A percentile compares a stretch with the other conserved stretches of the same genome.
These are phyloP conservation scores for Yamadazyma paraphyllophila DNA, from an alignment of 805 yeast species.

Conservation along the genomic window DNA sequence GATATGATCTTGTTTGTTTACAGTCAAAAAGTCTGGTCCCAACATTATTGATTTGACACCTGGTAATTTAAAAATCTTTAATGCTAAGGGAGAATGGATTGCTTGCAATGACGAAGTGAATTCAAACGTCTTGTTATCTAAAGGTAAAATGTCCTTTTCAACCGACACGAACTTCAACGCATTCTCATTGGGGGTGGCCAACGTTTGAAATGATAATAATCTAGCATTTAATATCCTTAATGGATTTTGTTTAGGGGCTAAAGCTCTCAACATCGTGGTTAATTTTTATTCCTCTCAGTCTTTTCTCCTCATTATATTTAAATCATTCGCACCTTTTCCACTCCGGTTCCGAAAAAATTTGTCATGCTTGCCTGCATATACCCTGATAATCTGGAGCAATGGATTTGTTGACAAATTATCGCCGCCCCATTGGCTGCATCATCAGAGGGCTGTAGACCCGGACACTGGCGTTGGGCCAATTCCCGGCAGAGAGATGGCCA, in stretches of 20 bases:
- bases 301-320: conserved; percentile 1
- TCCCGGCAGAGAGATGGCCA: too few relatives aligned
- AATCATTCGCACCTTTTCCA: not conserved
- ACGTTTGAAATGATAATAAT: conserved; percentile 40
- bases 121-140: conserved; percentile 47
- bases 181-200: conserved; percentile 72
- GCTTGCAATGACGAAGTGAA: conserved; percentile 55
- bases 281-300: not conserved
- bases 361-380: conserved; percentile 1
- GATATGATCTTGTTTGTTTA: conserved; percentile 59
- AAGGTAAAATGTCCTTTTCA: conserved; percentile 47
- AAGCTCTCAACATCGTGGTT: conserved; percentile 1
- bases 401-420: not conserved
- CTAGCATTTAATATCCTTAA: conserved; percentile 12
- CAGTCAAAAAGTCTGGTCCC: conserved; percentile 71
- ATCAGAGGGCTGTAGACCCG: too few relatives aligned
- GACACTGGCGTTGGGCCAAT: too few relatives aligned
- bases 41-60: conserved; percentile 72
- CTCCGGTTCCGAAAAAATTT: conserved; percentile 4
- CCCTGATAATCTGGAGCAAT: not conserved
- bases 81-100: conserved; percentile 61
- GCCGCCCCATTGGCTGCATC: not conserved
- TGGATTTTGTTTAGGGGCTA: not conserved
- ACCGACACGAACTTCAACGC: conserved; percentile 64
- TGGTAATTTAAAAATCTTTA: conserved; percentile 53